A percentile compares a stretch with the other conserved stretches of the same genome.
Conservation (phyloP, 257 asterid species). For the Gardenia jasminoides region DNA sequence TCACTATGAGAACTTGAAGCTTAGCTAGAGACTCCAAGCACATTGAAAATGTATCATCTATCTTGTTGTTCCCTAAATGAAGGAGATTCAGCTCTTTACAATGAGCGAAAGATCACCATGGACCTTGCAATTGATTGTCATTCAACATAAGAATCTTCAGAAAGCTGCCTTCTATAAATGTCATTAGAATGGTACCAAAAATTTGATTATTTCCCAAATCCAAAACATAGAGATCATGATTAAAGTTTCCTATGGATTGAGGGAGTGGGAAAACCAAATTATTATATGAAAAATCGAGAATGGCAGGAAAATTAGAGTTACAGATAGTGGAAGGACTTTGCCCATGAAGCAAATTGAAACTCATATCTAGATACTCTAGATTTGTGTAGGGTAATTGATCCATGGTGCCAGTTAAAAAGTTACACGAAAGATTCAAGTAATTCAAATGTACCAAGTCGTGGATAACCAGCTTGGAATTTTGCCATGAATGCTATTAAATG, state of each 20-base stretch:
- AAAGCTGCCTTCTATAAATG: not conserved
- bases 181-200: too few species aligned
- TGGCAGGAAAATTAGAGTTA: not conserved
- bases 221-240: not conserved
- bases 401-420: not conserved
- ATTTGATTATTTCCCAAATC: slow-evolving; percentile 6
- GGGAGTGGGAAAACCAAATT: slow-evolving; percentile 6
- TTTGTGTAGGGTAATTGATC: not conserved
- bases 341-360: not conserved
- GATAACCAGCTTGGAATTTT: not conserved
- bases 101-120: slow-evolving; percentile 15
- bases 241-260: slow-evolving; percentile 14
- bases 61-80: slow-evolving; percentile 27
- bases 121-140: slow-evolving; percentile 15
- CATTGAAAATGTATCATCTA: slow-evolving; percentile 29
- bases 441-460: too few species aligned
- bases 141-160: slow-evolving; percentile 9
- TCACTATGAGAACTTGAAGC: slow-evolving; percentile 28
- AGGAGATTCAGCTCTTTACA: slow-evolving; percentile 19
- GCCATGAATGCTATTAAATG: not conserved
- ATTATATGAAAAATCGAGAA: slow-evolving; percentile 12
- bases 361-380: not conserved
- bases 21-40: slow-evolving; percentile 26
- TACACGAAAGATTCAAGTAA: not conserved
- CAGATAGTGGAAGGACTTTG: not conserved